Percentiles rank a stretch among this genome's conserved stretches.
phyloP scores from a whole-genome alignment of 2,329 filamentous ascomycete genomes.

The Fusarium sulawesiense region DNA sequence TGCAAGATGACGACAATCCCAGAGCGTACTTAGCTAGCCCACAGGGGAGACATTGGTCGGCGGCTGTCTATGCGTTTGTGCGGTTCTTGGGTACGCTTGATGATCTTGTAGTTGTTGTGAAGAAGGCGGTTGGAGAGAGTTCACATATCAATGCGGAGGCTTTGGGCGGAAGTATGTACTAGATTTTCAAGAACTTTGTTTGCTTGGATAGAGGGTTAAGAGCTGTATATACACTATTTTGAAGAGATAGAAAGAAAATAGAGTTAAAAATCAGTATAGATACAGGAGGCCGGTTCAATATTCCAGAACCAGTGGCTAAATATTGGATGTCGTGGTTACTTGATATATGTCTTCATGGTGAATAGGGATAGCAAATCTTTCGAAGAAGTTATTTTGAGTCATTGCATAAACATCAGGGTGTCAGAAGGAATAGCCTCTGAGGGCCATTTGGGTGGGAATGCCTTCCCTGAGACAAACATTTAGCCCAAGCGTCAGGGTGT shows the following conservation, averaged over 20 bases:
- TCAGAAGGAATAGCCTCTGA: too few relatives aligned
- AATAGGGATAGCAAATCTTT: background rate
- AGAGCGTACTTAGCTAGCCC: conserved; percentile 1
- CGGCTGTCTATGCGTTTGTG: conserved; percentile 22
- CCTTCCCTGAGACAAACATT: background rate
- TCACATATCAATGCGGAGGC: conserved; percentile 16
- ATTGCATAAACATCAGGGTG: too few relatives aligned
- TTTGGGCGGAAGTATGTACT: conserved; percentile 13
- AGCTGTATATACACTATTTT: background rate
- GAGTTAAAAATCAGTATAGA: background rate
- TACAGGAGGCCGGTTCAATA: background rate
- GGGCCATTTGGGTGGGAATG: too few relatives aligned
- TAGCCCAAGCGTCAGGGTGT: background rate
- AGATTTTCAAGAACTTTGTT: background rate
- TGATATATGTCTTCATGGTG: background rate
- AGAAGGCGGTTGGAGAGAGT: conserved; percentile 21
- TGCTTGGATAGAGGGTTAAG: background rate
- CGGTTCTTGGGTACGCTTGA: conserved; percentile 16
- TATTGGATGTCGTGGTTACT: background rate
- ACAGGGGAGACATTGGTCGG: conserved; percentile 20
- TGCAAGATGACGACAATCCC: conserved; percentile 13
- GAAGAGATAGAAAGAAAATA: background rate
- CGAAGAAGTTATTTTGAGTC: background rate
- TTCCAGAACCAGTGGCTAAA: background rate
- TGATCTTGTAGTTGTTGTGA: conserved; percentile 15